Conservation (phyloP, 1,284 basidiomycete genomes). For the Ceratobasidium sp. region DNA sequence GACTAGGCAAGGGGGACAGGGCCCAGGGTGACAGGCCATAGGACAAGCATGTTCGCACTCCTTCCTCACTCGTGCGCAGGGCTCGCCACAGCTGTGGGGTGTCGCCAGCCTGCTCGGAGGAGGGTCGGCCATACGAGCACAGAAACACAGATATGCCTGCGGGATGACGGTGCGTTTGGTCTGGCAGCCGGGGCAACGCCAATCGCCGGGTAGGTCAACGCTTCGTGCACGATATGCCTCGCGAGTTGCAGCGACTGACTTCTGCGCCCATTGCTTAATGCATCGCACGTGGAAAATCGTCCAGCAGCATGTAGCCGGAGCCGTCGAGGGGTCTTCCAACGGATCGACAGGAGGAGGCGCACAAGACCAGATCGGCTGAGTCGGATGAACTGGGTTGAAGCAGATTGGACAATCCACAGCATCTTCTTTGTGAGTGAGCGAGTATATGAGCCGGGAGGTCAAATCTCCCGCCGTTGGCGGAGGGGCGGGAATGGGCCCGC, state of each 20-base stretch:
- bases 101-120: conserved; percentile 73
- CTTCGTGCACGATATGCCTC: conserved; percentile 81
- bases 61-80: conserved; percentile 73
- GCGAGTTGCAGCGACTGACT: conserved; percentile 66
- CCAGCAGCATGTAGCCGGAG: conserved; percentile 74
- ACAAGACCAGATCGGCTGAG: conserved; percentile 81
- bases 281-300: conserved; percentile 87
- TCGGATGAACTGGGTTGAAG: conserved; percentile 75
- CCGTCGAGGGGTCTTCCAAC: conserved; percentile 52
- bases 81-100: conserved; percentile 83
- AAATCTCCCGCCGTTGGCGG: conserved; percentile 59
- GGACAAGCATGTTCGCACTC: conserved; percentile 76
- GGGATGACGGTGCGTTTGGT: conserved; percentile 73
- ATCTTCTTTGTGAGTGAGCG: conserved; percentile 61
- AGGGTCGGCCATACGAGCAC: conserved; percentile 77
- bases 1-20: conserved; percentile 77
- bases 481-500: conserved; percentile 7
- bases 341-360: conserved; percentile 63
- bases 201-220: conserved; percentile 74
- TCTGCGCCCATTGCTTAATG: conserved; percentile 80
- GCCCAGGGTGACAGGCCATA: conserved; percentile 75
- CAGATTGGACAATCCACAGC: conserved; percentile 79
- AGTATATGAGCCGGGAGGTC: conserved; percentile 71
- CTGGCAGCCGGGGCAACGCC: conserved; percentile 91
- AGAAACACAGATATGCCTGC: conserved; percentile 85